Evolutionary conservation across 371 early-diverging fungal species (phyloP).

Genomic region (Apophysomyces sp.): DNA sequence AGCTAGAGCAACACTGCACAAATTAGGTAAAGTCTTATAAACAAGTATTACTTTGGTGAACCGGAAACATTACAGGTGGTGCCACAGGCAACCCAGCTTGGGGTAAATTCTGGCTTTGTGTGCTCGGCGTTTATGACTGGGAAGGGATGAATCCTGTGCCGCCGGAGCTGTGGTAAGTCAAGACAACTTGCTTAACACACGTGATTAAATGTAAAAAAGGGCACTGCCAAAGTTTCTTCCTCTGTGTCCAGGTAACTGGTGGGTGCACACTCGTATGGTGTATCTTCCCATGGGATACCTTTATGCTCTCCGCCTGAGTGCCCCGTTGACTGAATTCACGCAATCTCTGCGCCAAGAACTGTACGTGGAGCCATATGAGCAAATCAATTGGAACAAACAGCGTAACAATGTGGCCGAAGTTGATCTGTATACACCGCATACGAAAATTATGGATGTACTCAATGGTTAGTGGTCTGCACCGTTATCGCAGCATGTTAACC

Average conservation of each 20-base stretch:
- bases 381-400: conserved; percentile 80
- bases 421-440: conserved; percentile 88
- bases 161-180: conserved; percentile 84
- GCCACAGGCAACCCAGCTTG: conserved; percentile 88
- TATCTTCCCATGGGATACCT: conserved; percentile 95
- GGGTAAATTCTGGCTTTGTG: conserved; percentile 97
- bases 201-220: conserved; percentile 27
- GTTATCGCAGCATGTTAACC: not conserved
- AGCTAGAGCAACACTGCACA: conserved; percentile 85
- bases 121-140: conserved; percentile 93
- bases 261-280: conserved; percentile 90
- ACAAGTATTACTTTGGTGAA: not conserved
- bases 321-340: conserved; percentile 69
- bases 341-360: conserved; percentile 82
- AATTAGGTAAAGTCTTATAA: conserved; percentile 53
- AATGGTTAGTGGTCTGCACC: conserved; percentile 51
- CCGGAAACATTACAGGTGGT: conserved; percentile 55
- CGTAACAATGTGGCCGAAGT: conserved; percentile 80
- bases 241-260: conserved; percentile 89
- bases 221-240: conserved; percentile 85
- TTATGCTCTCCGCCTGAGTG: conserved; percentile 71
- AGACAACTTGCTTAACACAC: not conserved
- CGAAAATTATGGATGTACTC: conserved; percentile 69
- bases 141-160: conserved; percentile 95
- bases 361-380: conserved; percentile 80